Evolutionary conservation across 176 grass and related monocot genomes (phyloP).

Genomic region (Triticum aestivum): DNA sequence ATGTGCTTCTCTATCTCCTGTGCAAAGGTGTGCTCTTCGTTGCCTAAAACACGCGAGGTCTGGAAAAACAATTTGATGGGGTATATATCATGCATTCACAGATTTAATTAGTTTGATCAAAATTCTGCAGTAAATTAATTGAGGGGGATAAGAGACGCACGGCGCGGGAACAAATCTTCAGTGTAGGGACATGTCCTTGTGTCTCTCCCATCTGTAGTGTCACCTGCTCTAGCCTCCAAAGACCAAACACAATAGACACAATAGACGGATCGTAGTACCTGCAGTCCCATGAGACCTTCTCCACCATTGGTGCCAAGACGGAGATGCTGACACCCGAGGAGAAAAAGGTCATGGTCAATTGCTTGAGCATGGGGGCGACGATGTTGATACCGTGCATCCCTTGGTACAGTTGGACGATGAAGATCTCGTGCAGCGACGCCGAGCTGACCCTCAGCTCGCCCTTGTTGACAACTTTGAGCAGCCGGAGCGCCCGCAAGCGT

Average conservation of each 20-base stretch:
- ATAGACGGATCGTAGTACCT: no score
- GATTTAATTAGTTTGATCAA: background rate
- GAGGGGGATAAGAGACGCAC: background rate
- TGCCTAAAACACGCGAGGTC: no score
- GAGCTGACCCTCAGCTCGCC: background rate
- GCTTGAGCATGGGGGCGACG: background rate
- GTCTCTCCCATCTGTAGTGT: background rate
- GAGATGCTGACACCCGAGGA: background rate
- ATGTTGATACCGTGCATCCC: background rate
- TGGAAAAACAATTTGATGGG: background rate
- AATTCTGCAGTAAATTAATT: background rate
- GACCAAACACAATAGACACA: background rate
- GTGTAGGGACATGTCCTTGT: background rate
- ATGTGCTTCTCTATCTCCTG: background rate
- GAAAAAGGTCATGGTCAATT: background rate
- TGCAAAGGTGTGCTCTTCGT: no score
- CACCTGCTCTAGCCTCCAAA: background rate
- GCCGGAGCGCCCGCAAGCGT: background rate
- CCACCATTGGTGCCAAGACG: background rate
- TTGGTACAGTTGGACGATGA: background rate
- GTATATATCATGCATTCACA: background rate
- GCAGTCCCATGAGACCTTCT: background rate
- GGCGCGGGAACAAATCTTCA: background rate
- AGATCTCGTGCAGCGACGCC: background rate
- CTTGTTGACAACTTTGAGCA: rapidly evolving